Percentiles rank a stretch among this genome's conserved stretches.
Evolutionary conservation across 1,139 yeast genomes (phyloP).

Genomic region (Arxiozyma slooffiae): DNA sequence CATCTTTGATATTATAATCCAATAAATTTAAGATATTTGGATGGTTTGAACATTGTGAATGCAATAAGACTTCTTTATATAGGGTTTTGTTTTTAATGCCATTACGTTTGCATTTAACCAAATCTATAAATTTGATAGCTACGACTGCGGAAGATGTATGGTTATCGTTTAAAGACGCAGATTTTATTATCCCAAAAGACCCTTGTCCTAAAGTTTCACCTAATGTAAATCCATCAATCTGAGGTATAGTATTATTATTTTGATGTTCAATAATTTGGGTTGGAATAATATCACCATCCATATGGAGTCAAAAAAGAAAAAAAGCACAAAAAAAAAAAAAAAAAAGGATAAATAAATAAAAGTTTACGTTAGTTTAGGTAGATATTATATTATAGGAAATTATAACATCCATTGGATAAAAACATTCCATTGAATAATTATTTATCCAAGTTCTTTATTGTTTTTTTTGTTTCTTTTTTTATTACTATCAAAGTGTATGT

Average conservation of each 20-base stretch:
- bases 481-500: too few relatives aligned
- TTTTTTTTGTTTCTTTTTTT: too few relatives aligned
- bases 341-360: neutral
- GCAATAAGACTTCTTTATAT: constrained; percentile 44
- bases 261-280: neutral
- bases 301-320: neutral
- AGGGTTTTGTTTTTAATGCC: constrained; percentile 41
- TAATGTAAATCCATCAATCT: constrained; percentile 30
- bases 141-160: constrained; percentile 32
- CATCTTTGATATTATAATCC: constrained; percentile 42
- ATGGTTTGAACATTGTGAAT: constrained; percentile 46
- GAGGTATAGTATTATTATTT: constrained; percentile 22
- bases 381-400: too few relatives aligned
- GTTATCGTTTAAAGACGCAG: constrained; percentile 28
- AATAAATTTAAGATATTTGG: constrained; percentile 46
- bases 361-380: neutral
- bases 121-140: constrained; percentile 50
- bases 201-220: constrained; percentile 36
- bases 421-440: neutral
- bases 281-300: constrained; percentile 1
- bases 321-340: neutral
- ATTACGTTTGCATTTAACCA: constrained; percentile 36
- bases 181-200: constrained; percentile 35
- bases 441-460: too few relatives aligned
- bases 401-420: neutral